Conservation (phyloP, 2,329 filamentous ascomycete genomes). For the Teratosphaeria epicoccoides region DNA sequence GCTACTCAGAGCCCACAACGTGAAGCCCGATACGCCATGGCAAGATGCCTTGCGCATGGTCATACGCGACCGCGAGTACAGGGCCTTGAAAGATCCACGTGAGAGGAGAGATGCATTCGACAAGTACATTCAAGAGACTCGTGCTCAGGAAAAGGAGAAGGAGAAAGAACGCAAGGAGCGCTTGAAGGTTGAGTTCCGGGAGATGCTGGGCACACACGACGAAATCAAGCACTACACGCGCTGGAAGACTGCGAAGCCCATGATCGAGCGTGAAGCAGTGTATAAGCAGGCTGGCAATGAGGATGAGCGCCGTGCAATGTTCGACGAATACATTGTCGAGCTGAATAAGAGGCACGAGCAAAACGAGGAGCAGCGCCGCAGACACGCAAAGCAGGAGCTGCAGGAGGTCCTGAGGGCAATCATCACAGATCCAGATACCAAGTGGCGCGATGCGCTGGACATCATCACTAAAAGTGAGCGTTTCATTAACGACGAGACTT, state of each 20-base stretch:
- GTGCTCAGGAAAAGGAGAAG: conserved; percentile 84
- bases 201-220: conserved; percentile 90
- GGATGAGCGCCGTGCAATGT: conserved; percentile 75
- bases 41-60: conserved; percentile 76
- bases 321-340: conserved; percentile 82
- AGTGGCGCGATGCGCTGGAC: conserved; percentile 82
- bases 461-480: conserved; percentile 67
- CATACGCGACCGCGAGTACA: conserved; percentile 84
- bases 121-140: conserved; percentile 84
- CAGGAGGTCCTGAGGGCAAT: conserved; percentile 67
- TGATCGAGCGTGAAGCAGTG: conserved; percentile 89
- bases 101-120: conserved; percentile 86
- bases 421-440: conserved; percentile 82
- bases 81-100: conserved; percentile 83
- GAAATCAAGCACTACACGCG: conserved; percentile 96
- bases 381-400: conserved; percentile 75
- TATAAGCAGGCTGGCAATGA: conserved; percentile 87
- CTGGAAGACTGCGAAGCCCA: conserved; percentile 90
- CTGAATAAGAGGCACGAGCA: conserved; percentile 74
- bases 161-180: conserved; percentile 89
- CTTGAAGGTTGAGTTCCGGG: conserved; percentile 84
- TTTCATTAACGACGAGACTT: conserved; percentile 74
- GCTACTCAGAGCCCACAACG: conserved; percentile 70
- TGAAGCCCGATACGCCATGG: conserved; percentile 89
- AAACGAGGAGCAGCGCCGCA: conserved; percentile 59